Percentiles rank a stretch among this genome's conserved stretches.
phyloP scores from a whole-genome alignment of 192 early-diverging fungal genomes.

The Geranomyces variabilis region DNA sequence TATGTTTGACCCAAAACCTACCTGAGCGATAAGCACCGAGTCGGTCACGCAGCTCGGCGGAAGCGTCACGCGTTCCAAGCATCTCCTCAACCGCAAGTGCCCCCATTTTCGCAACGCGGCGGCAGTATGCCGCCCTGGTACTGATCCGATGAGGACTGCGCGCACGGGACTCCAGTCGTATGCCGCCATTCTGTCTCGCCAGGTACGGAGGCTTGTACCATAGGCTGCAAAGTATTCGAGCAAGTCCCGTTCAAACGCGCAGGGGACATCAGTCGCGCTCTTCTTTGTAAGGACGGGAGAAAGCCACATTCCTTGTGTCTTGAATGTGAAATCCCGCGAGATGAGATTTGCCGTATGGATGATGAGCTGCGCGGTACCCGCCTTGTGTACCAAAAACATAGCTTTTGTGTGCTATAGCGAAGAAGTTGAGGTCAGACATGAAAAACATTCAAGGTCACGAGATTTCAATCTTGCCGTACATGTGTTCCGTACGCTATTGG shows the following conservation, averaged over 20 bases:
- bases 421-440: constrained; percentile 54
- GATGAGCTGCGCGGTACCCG: constrained; percentile 49
- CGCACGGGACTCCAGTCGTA: constrained; percentile 58
- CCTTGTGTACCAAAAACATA: constrained; percentile 60
- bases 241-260: constrained; percentile 60
- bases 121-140: constrained; percentile 59
- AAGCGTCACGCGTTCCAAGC: constrained; percentile 32
- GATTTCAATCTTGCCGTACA: too few relatives aligned
- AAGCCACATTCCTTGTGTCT: constrained; percentile 62
- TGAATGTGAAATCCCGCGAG: constrained; percentile 62
- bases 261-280: constrained; percentile 15
- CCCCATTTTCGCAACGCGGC: constrained; percentile 58
- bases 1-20: too few relatives aligned
- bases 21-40: too few relatives aligned
- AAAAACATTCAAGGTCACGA: too few relatives aligned
- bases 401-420: constrained; percentile 53
- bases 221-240: constrained; percentile 57
- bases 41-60: too few relatives aligned
- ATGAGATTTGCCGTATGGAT: constrained; percentile 72
- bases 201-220: constrained; percentile 28
- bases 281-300: constrained; percentile 41
- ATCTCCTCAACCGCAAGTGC: constrained; percentile 44
- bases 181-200: constrained; percentile 38
- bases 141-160: constrained; percentile 60
- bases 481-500: neutral